Percentiles rank a stretch among this genome's conserved stretches.
Evolutionary conservation across 177 flowering plant genomes (phyloP).

Genomic region (Vitis hybrid): DNA sequence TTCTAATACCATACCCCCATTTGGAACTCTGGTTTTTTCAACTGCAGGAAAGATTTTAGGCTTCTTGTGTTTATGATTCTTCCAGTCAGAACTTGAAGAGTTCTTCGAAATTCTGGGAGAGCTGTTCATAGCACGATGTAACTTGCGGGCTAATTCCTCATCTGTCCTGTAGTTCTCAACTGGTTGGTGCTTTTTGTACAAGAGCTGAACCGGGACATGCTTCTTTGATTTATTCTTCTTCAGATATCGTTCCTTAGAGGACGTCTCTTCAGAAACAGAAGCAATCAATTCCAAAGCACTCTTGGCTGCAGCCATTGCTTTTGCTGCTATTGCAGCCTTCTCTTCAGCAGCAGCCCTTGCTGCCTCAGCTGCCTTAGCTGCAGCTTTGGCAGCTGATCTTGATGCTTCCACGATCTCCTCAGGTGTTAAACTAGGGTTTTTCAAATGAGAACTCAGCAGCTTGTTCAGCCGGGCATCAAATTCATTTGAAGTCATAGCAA

Average conservation of each 20-base stretch:
- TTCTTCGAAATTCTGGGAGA: conserved; percentile 72
- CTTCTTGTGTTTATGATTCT: conserved; percentile 49
- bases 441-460: conserved; percentile 34
- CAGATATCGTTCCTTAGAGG: conserved; percentile 29
- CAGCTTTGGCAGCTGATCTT: conserved; percentile 60
- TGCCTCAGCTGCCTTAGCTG: conserved; percentile 62
- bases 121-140: conserved; percentile 79
- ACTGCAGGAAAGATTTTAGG: conserved; percentile 25
- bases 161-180: conserved; percentile 42
- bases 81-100: conserved; percentile 36
- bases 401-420: conserved; percentile 76
- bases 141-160: conserved; percentile 79
- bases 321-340: conserved; percentile 77
- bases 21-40: conserved; percentile 28
- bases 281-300: conserved; percentile 73
- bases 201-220: conserved; percentile 66
- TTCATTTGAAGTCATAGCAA: conserved; percentile 33
- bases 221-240: conserved; percentile 69
- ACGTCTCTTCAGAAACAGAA: conserved; percentile 39
- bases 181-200: conserved; percentile 55
- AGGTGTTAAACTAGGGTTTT: conserved; percentile 36
- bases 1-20: conserved; percentile 31
- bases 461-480: conserved; percentile 37
- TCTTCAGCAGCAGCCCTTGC: conserved; percentile 82
- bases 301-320: conserved; percentile 83